A percentile compares a stretch with the other conserved stretches of the same genome.
These are phyloP conservation scores for Lachnellula willkommii DNA, from an alignment of 2,329 filamentous ascomycete species.

Conservation along the genomic window DNA sequence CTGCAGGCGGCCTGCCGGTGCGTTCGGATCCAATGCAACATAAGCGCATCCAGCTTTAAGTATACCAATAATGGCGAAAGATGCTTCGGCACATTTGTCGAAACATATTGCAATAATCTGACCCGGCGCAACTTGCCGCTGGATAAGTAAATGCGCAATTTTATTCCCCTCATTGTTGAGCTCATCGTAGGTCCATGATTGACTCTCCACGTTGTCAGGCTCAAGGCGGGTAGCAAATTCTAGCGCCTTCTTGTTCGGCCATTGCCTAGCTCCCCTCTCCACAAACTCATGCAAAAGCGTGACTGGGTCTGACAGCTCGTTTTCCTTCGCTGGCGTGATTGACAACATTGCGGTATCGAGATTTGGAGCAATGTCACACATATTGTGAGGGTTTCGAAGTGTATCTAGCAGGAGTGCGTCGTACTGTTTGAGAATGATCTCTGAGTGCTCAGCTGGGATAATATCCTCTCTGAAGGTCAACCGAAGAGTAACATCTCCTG, in stretches of 20 bases:
- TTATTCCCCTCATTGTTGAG: conserved; percentile 66
- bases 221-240: conserved; percentile 64
- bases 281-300: conserved; percentile 72
- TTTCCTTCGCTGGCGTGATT: conserved; percentile 55
- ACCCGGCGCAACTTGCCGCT: conserved; percentile 46
- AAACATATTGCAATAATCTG: conserved; percentile 38
- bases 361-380: conserved; percentile 20
- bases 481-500: conserved; percentile 51
- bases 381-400: conserved; percentile 42
- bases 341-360: conserved; percentile 49
- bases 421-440: conserved; percentile 64
- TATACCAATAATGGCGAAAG: conserved; percentile 34
- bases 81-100: conserved; percentile 35
- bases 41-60: conserved; percentile 35
- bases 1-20: conserved; percentile 31
- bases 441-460: conserved; percentile 64
- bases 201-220: conserved; percentile 39
- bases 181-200: conserved; percentile 68
- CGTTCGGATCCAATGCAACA: conserved; percentile 36
- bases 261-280: conserved; percentile 51
- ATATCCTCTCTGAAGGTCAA: conserved; percentile 61
- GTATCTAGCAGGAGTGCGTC: conserved; percentile 60
- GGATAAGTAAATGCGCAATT: conserved; percentile 60
- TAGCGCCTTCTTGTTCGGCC: conserved; percentile 61
- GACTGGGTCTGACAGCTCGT: conserved; percentile 50